Evolutionary conservation across 2,329 filamentous ascomycete species (phyloP).

Genomic region (Colletotrichum neosansevieriae): DNA sequence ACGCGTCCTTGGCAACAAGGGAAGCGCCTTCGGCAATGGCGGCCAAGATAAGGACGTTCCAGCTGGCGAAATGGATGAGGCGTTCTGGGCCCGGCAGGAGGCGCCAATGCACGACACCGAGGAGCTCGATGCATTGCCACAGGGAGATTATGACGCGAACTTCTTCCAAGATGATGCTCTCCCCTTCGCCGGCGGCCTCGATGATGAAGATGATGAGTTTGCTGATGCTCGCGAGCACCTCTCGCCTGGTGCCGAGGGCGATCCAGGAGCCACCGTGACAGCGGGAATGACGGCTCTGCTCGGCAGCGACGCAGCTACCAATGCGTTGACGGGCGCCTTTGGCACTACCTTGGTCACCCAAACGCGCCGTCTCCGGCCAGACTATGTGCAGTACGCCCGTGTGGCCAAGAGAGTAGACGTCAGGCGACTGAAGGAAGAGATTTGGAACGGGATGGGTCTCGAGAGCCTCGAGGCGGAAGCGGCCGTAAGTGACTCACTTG

Average conservation of each 20-base stretch:
- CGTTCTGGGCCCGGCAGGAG: slow-evolving; percentile 88
- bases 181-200: slow-evolving; percentile 71
- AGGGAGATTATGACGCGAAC: slow-evolving; percentile 93
- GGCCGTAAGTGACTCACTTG: slow-evolving; percentile 53
- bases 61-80: slow-evolving; percentile 89
- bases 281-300: slow-evolving; percentile 64
- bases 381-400: slow-evolving; percentile 78
- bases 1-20: slow-evolving; percentile 61
- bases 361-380: slow-evolving; percentile 71
- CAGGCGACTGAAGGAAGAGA: slow-evolving; percentile 74
- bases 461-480: slow-evolving; percentile 54
- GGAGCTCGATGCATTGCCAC: slow-evolving; percentile 69
- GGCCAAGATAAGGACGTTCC: slow-evolving; percentile 65
- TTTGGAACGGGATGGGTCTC: slow-evolving; percentile 75
- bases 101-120: slow-evolving; percentile 57
- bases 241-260: slow-evolving; percentile 71
- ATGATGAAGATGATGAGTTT: slow-evolving; percentile 78
- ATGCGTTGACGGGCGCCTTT: slow-evolving; percentile 63
- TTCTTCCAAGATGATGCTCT: slow-evolving; percentile 94
- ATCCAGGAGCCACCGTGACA: slow-evolving; percentile 58
- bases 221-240: slow-evolving; percentile 85
- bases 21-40: slow-evolving; percentile 56
- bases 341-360: slow-evolving; percentile 77
- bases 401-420: slow-evolving; percentile 80
- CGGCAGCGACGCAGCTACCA: slow-evolving; percentile 62